Evolutionary conservation across 305 asterid genomes (phyloP).

Genomic region (Solanum chacoense): DNA sequence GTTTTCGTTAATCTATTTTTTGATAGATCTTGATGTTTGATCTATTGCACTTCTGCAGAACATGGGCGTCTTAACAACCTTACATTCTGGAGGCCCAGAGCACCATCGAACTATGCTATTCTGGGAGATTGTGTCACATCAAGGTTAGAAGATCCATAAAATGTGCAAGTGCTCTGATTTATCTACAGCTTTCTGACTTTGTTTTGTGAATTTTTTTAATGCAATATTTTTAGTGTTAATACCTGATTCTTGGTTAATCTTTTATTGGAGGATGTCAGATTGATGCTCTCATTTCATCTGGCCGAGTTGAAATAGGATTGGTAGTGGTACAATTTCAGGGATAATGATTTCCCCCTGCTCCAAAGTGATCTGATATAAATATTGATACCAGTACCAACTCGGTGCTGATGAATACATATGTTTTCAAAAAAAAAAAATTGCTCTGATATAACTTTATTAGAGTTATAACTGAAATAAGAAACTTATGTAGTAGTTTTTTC

Average conservation of each 20-base stretch:
- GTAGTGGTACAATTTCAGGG: background rate
- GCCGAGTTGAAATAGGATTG: background rate
- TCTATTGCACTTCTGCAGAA: conserved; percentile 40
- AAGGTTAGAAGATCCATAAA: conserved; percentile 37
- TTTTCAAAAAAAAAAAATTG: background rate
- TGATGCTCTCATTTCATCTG: background rate
- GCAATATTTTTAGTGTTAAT: background rate
- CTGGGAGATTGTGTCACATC: conserved; percentile 98
- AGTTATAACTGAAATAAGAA: background rate
- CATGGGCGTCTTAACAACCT: conserved; percentile 68
- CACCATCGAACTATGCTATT: conserved; percentile 90
- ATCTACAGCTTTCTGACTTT: background rate
- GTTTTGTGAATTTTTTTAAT: background rate
- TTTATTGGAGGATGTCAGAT: background rate
- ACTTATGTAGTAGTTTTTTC: background rate
- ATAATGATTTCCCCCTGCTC: background rate
- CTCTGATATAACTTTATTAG: background rate
- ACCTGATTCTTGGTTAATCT: background rate
- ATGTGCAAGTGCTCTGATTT: background rate
- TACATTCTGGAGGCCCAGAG: conserved; percentile 99
- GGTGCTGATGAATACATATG: background rate
- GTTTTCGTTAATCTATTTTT: background rate
- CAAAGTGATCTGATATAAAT: background rate
- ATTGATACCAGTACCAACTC: background rate
- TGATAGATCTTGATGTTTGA: conserved; percentile 5